Percentiles rank a stretch among this genome's conserved stretches.
phyloP scores from a whole-genome alignment of 768 basidiomycete genomes.

The Phylloporus rhodoxanthus region DNA sequence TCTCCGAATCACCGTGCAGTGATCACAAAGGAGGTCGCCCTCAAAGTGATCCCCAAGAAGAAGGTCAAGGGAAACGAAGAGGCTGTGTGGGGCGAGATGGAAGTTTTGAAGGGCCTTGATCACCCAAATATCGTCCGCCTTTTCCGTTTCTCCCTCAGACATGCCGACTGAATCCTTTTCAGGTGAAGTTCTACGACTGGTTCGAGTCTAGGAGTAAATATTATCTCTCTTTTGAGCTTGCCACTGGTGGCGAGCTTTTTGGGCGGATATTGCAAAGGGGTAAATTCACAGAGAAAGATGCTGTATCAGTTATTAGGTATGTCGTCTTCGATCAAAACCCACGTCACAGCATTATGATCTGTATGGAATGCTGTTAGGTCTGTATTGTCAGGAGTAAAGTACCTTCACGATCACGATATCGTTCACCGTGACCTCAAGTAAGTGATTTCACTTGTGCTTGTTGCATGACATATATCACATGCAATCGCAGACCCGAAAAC shows the following conservation, averaged over 20 bases:
- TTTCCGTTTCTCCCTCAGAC: background rate
- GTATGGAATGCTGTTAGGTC: conserved; percentile 43
- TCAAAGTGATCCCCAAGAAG: conserved; percentile 93
- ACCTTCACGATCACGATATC: conserved; percentile 87
- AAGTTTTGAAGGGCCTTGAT: conserved; percentile 81
- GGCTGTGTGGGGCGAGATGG: conserved; percentile 90
- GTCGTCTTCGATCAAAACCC: conserved; percentile 20
- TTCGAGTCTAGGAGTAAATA: conserved; percentile 94
- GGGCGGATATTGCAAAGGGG: conserved; percentile 79
- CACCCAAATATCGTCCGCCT: conserved; percentile 82
- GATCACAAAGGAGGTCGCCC: conserved; percentile 66
- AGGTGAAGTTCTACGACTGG: conserved; percentile 97
- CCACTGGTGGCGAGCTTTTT: conserved; percentile 91
- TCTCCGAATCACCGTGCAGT: conserved; percentile 27
- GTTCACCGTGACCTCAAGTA: conserved; percentile 96
- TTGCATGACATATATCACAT: background rate
- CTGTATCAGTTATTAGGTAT: conserved; percentile 67
- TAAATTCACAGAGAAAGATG: conserved; percentile 92
- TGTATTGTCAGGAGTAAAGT: conserved; percentile 77
- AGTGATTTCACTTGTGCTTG: conserved; percentile 13
- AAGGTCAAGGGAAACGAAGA: conserved; percentile 88
- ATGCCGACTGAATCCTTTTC: background rate
- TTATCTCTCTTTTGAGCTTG: conserved; percentile 93
- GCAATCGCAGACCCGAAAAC: conserved; percentile 74
- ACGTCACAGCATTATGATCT: background rate